Base-by-base conservation (phyloP, 192 early-diverging fungal species). In the Bifiguratus adelaidae region DNA sequence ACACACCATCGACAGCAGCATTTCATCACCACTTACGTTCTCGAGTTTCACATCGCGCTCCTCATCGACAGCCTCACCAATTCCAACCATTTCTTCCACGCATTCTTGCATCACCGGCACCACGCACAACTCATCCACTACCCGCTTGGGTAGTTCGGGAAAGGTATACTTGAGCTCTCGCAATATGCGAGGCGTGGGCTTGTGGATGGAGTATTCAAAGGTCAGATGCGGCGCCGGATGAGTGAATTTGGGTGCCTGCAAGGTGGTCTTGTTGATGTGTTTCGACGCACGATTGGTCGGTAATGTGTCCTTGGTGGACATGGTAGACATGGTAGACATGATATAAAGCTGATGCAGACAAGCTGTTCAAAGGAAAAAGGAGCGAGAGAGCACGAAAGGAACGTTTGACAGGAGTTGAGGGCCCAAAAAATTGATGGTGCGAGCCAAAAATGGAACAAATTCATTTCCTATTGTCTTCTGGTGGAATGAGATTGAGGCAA, bases 21-120 rank as follows among this genome's bases (percentile, higher is more conserved):
- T 12, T 33, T 24, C 24, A 27, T 6, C 7, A 35, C 23, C 0
- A 73, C 75, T 52, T 78, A 89, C 75, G 48, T 70, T 58, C 51
- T 84, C 77, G 11, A 97, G 68, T 36, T 84, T 80, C 29, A 74
- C 70, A 48, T 97, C 85, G 40, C 89, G 81, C 50, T 97, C 93
- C 15, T 53, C 56, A 55, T 89, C 81, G 15, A 86, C 77, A 16
- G 71, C 77, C 2, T 61, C 52, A 19, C 71, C 74, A 32, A 83
- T 74, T 27, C 81, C 83, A 20, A 90, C 77, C 75, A 97, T 77
- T 30, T 93, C 89, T 21, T 80, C 53, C 1, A 42, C 40, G 34
- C 85, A 83, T 46, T 70, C 72, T 55, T 92, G 88, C 53, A 93
- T 88, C 0, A 78, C 81, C 12, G 91, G 88, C 3, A 96, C 74